phyloP scores from a whole-genome alignment of 1,139 yeast species.

The Pneumocystis murina region DNA sequence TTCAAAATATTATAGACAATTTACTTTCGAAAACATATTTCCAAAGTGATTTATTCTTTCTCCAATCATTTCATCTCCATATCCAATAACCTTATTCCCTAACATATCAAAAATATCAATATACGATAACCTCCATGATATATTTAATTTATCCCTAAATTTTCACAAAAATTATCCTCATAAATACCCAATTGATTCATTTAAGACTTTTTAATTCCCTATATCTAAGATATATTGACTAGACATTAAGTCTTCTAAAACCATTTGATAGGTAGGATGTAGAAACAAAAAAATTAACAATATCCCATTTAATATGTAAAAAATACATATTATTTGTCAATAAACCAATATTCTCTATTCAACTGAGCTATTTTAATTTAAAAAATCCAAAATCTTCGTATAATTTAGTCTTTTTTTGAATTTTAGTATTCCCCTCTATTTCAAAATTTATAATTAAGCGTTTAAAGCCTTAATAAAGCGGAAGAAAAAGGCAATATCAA shows the following conservation, averaged over 20 bases:
- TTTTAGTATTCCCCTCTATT: neutral
- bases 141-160: neutral
- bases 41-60: conserved; percentile 76
- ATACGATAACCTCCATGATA: conserved; percentile 30
- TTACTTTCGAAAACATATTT: conserved; percentile 64
- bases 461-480: neutral
- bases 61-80: conserved; percentile 85
- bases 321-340: conserved; percentile 10
- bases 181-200: conserved; percentile 38
- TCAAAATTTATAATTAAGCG: neutral
- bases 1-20: conserved; percentile 54
- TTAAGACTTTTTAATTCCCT: conserved; percentile 67
- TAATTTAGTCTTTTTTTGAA: neutral
- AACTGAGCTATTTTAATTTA: neutral
- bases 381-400: neutral
- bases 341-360: conserved; percentile 6
- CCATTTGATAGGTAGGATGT: conserved; percentile 63
- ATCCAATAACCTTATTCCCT: conserved; percentile 94
- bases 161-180: conserved; percentile 18
- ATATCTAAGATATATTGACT: conserved; percentile 88
- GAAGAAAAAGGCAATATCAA: neutral
- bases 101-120: conserved; percentile 59
- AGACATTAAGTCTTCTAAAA: conserved; percentile 81
- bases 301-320: conserved; percentile 6
- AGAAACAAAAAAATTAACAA: conserved; percentile 3